Evolutionary conservation across 2,329 filamentous ascomycete species (phyloP).

Genomic region (Huntiella omanensis): DNA sequence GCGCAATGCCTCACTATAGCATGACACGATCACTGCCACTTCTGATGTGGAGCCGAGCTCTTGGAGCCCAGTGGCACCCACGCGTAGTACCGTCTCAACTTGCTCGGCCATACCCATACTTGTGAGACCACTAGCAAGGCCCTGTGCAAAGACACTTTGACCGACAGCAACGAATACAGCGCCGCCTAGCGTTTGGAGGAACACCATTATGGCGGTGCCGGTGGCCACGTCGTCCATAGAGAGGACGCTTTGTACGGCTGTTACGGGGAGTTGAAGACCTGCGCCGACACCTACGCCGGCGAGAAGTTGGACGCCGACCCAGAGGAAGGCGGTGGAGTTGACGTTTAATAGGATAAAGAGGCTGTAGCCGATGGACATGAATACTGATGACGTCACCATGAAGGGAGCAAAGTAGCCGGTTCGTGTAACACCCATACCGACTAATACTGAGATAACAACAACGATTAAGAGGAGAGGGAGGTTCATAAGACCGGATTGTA

Average conservation of each 20-base stretch:
- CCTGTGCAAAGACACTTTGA: slow-evolving; percentile 26
- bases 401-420: slow-evolving; percentile 24
- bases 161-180: slow-evolving; percentile 32
- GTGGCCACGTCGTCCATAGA: slow-evolving; percentile 24
- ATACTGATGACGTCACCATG: slow-evolving; percentile 19
- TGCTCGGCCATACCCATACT: not conserved
- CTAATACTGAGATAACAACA: slow-evolving; percentile 17
- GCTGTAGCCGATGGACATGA: slow-evolving; percentile 18
- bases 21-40: slow-evolving; percentile 1
- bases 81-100: slow-evolving; percentile 1
- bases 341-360: slow-evolving; percentile 21
- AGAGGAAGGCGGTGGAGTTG: slow-evolving; percentile 13
- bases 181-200: slow-evolving; percentile 25
- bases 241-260: slow-evolving; percentile 28
- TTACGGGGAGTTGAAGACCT: slow-evolving; percentile 25
- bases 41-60: not conserved
- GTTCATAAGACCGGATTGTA: slow-evolving; percentile 20
- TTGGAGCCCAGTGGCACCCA: slow-evolving; percentile 2
- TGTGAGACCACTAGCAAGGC: not conserved
- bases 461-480: slow-evolving; percentile 20
- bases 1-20: slow-evolving; percentile 3
- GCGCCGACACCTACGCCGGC: slow-evolving; percentile 21
- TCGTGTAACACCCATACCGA: slow-evolving; percentile 17
- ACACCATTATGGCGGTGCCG: slow-evolving; percentile 28
- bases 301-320: slow-evolving; percentile 14